Evolutionary conservation across 2,329 filamentous ascomycete genomes (phyloP).

Genomic region (Fusarium chaquense): DNA sequence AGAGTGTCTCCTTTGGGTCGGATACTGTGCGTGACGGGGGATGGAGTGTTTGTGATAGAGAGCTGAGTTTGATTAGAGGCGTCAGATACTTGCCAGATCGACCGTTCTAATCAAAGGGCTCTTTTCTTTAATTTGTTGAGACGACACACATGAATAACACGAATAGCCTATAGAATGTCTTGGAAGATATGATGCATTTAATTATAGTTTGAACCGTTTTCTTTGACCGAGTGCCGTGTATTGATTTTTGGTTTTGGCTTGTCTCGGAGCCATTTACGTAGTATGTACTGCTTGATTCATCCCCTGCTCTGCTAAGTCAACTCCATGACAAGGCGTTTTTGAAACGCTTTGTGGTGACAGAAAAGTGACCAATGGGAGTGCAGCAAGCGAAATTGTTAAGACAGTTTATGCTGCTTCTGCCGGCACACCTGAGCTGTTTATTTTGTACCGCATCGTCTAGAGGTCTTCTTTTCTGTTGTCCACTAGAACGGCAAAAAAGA

Average conservation of each 20-base stretch:
- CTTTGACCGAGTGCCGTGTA: slow-evolving; percentile 4
- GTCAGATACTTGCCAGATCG: background rate
- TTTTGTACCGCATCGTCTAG: background rate
- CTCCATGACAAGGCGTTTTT: slow-evolving; percentile 19
- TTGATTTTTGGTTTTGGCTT: slow-evolving; percentile 8
- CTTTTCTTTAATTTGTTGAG: background rate
- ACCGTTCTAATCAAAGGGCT: background rate
- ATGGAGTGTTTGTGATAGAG: slow-evolving; percentile 9
- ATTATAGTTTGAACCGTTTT: background rate
- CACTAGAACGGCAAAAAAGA: slow-evolving; percentile 4
- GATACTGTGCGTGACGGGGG: background rate
- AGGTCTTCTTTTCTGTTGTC: background rate
- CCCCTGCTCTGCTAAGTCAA: background rate
- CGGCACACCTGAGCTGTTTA: background rate
- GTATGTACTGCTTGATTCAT: background rate
- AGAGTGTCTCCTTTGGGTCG: background rate
- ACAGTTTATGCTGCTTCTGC: background rate
- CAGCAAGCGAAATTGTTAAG: background rate
- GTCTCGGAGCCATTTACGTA: background rate
- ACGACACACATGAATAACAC: background rate
- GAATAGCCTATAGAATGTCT: background rate
- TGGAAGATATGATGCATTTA: background rate
- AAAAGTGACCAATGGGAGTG: background rate
- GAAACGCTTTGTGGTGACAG: background rate
- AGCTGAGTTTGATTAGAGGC: slow-evolving; percentile 7